Base-by-base conservation (phyloP, 805 yeast species). In the Lipomyces sp. region DNA sequence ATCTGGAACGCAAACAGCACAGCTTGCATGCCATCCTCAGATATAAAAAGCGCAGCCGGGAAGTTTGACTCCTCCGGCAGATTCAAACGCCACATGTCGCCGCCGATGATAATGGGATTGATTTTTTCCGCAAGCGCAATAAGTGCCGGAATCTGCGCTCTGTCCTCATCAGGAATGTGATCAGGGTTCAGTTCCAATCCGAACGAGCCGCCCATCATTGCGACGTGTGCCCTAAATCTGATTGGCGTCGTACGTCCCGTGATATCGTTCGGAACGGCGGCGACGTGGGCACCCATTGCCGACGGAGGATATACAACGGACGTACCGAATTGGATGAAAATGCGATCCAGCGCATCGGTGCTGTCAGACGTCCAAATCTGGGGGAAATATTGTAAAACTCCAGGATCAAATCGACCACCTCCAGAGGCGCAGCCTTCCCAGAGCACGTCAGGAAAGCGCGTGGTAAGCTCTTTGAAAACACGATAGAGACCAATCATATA, bases 121-220 rank as follows among this genome's bases (percentile, higher is more conserved):
- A 39, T 16, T 14, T 24, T 26, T 16, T 39, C 43, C 7, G 43
- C 43, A 4, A 39, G 43, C 14, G 14, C 21, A 14, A 39, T 39
- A 5, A 39, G 6, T 8, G 13, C 43, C 7, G 43, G 43, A 14
- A 39, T 8, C n/a, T 39, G 19, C 10, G 19, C 32, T 23, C 14
- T 18, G 16, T 39, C 43, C 4, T 24, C 43, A 10, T 6, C 43
- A 14, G 43, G 34, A 14, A 39, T 26, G 10, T 39, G 23, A 7
- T 8, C 32, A 8, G 43, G 43, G 19, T 39, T 16, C 22, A 39
- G 19, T 19, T 39, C 43, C 7, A 39, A n/a, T 22, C 43, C 43
- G n/a, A 39, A 39, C 24, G 43, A 39, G 6, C 43, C 43, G 6
- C 43, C 43, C 43, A 39, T 39, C 43, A 39, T 39, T 26, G 43